Conservation (phyloP, 257 asterid species). For the Verbascum thapsus region DNA sequence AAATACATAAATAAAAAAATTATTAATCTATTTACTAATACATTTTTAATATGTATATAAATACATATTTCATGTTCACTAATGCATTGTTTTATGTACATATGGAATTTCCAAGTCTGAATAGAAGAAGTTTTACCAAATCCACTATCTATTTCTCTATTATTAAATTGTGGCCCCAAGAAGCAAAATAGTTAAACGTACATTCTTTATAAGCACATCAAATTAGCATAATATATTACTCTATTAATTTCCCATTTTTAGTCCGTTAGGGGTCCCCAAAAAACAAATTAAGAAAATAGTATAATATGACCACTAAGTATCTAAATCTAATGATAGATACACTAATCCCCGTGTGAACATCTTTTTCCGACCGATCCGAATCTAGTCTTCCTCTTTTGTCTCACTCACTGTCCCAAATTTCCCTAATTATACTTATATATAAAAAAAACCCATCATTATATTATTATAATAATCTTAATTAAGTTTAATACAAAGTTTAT, state of each 20-base stretch:
- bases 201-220: not conserved
- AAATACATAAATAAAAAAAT: no score
- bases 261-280: slow-evolving; percentile 22
- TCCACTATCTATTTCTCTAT: no score
- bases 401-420: slow-evolving; percentile 24
- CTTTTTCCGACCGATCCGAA: slow-evolving; percentile 35
- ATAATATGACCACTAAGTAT: slow-evolving; percentile 15
- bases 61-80: no score
- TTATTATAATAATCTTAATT: no score
- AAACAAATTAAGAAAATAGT: slow-evolving; percentile 15
- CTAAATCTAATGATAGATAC: slow-evolving; percentile 7
- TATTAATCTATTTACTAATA: no score
- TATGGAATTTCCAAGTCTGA: not conserved
- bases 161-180: not conserved
- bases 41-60: no score
- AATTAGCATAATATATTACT: not conserved
- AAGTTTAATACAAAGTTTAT: no score
- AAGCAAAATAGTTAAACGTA: slow-evolving; percentile 23
- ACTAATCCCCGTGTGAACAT: slow-evolving; percentile 33
- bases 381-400: slow-evolving; percentile 37
- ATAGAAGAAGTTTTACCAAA: not conserved
- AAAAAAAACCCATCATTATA: not conserved
- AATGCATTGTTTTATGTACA: no score
- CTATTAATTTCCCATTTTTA: not conserved
- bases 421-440: slow-evolving; percentile 17